Conservation (phyloP, 805 yeast species). For the Hemisphaericaspora nanyangensis region DNA sequence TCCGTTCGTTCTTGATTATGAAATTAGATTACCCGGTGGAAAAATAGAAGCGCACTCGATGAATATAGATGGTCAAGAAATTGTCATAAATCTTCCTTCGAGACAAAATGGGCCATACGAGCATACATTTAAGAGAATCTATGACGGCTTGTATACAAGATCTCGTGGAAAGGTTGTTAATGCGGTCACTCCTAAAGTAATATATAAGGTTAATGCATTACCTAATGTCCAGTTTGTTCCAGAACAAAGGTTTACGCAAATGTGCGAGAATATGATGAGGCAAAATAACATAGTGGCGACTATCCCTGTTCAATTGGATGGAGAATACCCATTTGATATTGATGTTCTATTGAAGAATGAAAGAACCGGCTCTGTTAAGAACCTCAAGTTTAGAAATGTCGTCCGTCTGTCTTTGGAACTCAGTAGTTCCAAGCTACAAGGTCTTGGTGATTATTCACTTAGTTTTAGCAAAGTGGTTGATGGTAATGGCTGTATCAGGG, state of each 20-base stretch:
- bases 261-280: conserved; percentile 35
- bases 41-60: conserved; percentile 30
- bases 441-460: conserved; percentile 69
- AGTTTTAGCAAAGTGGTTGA: conserved; percentile 59
- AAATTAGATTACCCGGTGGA: conserved; percentile 58
- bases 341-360: conserved; percentile 59
- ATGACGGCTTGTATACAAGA: conserved; percentile 58
- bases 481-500: conserved; percentile 62
- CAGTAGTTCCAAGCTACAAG: conserved; percentile 45
- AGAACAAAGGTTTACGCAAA: conserved; percentile 45
- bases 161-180: conserved; percentile 18
- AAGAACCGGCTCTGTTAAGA: conserved; percentile 44
- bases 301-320: conserved; percentile 53
- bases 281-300: conserved; percentile 20
- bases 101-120: conserved; percentile 54
- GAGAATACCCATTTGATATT: conserved; percentile 59
- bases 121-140: conserved; percentile 57
- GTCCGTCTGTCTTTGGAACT: conserved; percentile 4
- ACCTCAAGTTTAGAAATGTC: conserved; percentile 7
- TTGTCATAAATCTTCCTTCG: conserved; percentile 38
- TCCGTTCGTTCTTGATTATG: conserved; percentile 70
- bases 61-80: conserved; percentile 23
- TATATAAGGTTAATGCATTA: conserved; percentile 49
- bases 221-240: conserved; percentile 57
- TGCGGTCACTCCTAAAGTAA: conserved; percentile 14